These are phyloP conservation scores for Cinchona pubescens DNA, from an alignment of 257 asterid species.

Conservation along the genomic window DNA sequence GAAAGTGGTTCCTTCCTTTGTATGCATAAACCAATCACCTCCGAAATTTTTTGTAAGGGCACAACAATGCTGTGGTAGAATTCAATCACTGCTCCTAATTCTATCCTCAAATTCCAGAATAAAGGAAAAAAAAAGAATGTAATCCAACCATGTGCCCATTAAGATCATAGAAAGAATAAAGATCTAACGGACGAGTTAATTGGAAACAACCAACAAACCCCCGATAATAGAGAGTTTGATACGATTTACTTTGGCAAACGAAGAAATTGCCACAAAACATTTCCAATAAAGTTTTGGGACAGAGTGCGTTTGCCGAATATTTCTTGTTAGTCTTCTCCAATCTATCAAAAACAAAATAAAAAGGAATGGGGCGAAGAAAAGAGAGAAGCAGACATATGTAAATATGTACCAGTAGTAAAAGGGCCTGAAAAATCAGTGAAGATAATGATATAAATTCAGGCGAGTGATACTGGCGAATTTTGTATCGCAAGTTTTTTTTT, in stretches of 20 bases:
- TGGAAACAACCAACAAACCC: conserved; percentile 9
- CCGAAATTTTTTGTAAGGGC: not conserved
- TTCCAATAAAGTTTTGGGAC: conserved; percentile 25
- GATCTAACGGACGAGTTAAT: conserved; percentile 22
- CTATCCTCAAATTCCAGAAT: not conserved
- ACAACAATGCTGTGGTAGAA: not conserved
- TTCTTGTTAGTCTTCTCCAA: too few species aligned
- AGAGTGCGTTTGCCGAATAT: conserved; percentile 37
- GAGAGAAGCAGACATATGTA: too few species aligned
- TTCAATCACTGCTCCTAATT: not conserved
- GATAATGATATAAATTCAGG: conserved; percentile 32
- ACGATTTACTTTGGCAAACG: conserved; percentile 28
- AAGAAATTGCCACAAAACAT: conserved; percentile 45
- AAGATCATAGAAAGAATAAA: conserved; percentile 2
- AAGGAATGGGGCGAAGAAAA: not conserved
- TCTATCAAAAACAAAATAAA: not conserved
- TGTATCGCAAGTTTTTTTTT: conserved; percentile 49
- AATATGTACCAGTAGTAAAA: conserved; percentile 29
- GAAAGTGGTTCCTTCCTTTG: too few species aligned
- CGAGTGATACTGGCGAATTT: conserved; percentile 35
- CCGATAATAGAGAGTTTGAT: not conserved
- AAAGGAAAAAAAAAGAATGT: not conserved
- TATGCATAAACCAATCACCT: too few species aligned
- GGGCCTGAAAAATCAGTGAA: conserved; percentile 34
- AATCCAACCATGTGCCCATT: conserved; percentile 36